These are phyloP conservation scores for Phytophthora tubulina DNA, from an alignment of 352 stramenopile genomes.

Conservation along the genomic window DNA sequence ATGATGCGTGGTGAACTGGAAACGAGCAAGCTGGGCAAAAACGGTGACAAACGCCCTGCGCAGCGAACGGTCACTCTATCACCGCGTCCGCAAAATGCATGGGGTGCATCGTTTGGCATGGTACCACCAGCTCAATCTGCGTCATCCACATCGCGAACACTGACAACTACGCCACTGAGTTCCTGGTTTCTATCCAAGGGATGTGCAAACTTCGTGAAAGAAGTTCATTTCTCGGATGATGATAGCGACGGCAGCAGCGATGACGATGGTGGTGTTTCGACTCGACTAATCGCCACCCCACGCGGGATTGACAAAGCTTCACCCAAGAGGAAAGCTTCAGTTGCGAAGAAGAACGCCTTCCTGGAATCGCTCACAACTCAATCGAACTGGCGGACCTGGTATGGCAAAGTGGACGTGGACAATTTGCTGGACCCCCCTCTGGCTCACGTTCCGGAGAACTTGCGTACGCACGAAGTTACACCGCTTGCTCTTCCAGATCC, in stretches of 20 bases:
- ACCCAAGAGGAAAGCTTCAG: slow-evolving; percentile 25
- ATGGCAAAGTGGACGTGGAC: slow-evolving; percentile 48
- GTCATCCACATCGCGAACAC: slow-evolving; percentile 1
- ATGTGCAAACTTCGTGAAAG: slow-evolving; percentile 69
- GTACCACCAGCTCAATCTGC: slow-evolving; percentile 4
- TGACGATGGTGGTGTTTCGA: slow-evolving; percentile 11
- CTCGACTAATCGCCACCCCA: not conserved
- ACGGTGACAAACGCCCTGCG: not conserved
- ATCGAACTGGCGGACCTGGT: slow-evolving; percentile 73
- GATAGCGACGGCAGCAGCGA: slow-evolving; percentile 19
- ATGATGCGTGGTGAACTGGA: slow-evolving; percentile 32
- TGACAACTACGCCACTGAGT: slow-evolving; percentile 57
- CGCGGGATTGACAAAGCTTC: slow-evolving; percentile 20
- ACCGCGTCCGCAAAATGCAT: slow-evolving; percentile 37
- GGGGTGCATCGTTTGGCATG: slow-evolving; percentile 64
- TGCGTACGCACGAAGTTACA: slow-evolving; percentile 32
- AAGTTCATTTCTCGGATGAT: slow-evolving; percentile 51
- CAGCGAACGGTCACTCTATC: slow-evolving; percentile 4
- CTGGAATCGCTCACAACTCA: slow-evolving; percentile 55
- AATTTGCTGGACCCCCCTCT: slow-evolving; percentile 69
- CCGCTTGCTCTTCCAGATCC: slow-evolving; percentile 20
- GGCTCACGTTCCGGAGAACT: slow-evolving; percentile 32
- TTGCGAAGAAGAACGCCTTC: slow-evolving; percentile 52
- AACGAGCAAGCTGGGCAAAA: not conserved
- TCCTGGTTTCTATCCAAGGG: slow-evolving; percentile 77